These are phyloP conservation scores for Heracleum sosnowskyi DNA, from an alignment of 129 eudicot genomes.

Conservation along the genomic window DNA sequence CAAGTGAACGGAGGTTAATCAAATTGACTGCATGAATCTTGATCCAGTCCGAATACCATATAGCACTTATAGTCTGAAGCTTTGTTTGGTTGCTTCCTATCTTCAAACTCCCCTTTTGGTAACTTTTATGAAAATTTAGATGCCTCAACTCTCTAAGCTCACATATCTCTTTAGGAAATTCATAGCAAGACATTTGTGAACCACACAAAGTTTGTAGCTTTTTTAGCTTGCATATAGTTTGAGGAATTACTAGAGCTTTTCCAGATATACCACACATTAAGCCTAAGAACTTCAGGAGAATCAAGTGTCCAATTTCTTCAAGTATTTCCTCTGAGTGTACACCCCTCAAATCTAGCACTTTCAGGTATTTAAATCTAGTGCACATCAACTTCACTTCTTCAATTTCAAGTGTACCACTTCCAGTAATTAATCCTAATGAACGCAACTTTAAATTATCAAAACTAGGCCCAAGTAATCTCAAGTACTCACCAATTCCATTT, in stretches of 20 bases:
- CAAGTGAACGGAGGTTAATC: background rate
- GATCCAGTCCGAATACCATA: background rate
- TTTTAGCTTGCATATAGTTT: background rate
- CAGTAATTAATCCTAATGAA: background rate
- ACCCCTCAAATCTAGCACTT: background rate
- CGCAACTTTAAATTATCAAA: background rate
- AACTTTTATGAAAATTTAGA: background rate
- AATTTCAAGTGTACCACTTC: background rate
- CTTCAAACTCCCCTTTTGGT: background rate
- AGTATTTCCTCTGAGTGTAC: background rate
- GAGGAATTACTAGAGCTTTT: background rate
- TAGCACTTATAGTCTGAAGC: background rate
- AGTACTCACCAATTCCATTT: background rate
- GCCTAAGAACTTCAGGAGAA: constrained; percentile 1
- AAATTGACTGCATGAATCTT: background rate
- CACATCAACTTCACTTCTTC: background rate
- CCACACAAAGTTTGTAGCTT: background rate
- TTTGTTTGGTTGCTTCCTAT: background rate
- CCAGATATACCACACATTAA: background rate
- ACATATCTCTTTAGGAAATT: background rate
- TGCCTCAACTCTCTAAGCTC: constrained; percentile 2
- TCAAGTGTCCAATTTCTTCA: background rate
- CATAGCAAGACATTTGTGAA: too few species aligned
- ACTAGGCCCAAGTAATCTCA: background rate
- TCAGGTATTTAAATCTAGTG: background rate